These are phyloP conservation scores for Arxiozyma slooffiae DNA, from an alignment of 1,139 yeast species.

Conservation along the genomic window DNA sequence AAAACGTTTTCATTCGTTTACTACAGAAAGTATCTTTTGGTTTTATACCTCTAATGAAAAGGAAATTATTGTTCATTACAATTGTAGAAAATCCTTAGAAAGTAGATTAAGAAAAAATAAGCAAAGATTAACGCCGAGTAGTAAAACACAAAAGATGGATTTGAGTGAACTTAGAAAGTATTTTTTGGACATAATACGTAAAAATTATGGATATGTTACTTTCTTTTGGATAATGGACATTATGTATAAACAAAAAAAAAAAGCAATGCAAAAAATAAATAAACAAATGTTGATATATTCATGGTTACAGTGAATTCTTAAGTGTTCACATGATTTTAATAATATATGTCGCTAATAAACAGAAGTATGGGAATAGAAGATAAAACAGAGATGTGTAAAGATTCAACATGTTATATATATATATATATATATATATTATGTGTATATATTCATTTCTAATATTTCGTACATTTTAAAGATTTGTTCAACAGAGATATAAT, in stretches of 20 bases:
- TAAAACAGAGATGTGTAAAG: background rate
- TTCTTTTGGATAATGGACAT: background rate
- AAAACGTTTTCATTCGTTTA: conserved; percentile 13
- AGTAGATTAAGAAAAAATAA: conserved; percentile 7
- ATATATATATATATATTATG: background rate
- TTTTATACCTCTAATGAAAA: conserved; percentile 12
- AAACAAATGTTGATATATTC: no score
- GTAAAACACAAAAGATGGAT: background rate
- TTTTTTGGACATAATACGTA: background rate
- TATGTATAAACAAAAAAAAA: no score
- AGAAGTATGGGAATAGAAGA: background rate
- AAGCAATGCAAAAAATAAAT: background rate
- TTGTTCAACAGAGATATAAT: background rate
- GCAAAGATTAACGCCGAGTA: background rate
- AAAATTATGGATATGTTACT: background rate
- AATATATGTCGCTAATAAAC: no score
- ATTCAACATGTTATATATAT: background rate
- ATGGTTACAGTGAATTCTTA: background rate
- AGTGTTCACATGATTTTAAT: no score
- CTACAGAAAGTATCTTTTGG: conserved; percentile 20
- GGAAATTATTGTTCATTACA: conserved; percentile 18
- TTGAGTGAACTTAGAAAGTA: conserved; percentile 1
- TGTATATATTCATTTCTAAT: background rate
- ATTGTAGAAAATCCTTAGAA: conserved; percentile 20
- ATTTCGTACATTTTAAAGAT: background rate